phyloP scores from a whole-genome alignment of 164 flowering plant genomes.

The Nymphaea thermarum region DNA sequence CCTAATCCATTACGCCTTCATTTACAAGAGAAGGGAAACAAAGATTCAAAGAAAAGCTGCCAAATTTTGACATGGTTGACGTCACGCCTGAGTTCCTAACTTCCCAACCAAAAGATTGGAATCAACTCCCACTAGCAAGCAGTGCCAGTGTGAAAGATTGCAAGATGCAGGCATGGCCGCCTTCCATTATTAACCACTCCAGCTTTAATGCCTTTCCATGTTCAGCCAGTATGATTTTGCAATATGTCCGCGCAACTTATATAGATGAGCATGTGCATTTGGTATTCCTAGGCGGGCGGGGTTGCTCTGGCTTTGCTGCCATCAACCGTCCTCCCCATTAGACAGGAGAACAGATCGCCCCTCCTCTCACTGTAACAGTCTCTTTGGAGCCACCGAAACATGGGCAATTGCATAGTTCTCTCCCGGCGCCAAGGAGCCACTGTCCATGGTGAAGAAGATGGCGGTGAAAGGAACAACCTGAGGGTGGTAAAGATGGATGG shows the following conservation, averaged over 20 bases:
- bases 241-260: too few species aligned
- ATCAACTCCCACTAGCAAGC: too few species aligned
- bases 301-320: background rate
- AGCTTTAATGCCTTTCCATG: background rate
- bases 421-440: background rate
- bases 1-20: too few species aligned
- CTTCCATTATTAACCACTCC: background rate
- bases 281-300: background rate
- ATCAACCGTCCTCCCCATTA: background rate
- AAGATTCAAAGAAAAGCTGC: too few species aligned
- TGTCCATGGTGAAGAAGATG: background rate
- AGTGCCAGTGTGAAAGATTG: too few species aligned
- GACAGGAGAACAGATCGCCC: background rate
- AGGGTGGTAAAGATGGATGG: conserved; percentile 18
- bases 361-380: background rate
- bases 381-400: background rate
- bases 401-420: conserved; percentile 19
- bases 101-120: too few species aligned
- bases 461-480: conserved; percentile 1
- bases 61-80: too few species aligned
- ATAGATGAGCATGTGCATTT: too few species aligned
- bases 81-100: too few species aligned
- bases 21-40: too few species aligned
- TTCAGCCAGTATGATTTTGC: too few species aligned
- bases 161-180: background rate